Conservation (phyloP, 371 early-diverging fungal species). For the Encephalitozoon intestinalis region DNA sequence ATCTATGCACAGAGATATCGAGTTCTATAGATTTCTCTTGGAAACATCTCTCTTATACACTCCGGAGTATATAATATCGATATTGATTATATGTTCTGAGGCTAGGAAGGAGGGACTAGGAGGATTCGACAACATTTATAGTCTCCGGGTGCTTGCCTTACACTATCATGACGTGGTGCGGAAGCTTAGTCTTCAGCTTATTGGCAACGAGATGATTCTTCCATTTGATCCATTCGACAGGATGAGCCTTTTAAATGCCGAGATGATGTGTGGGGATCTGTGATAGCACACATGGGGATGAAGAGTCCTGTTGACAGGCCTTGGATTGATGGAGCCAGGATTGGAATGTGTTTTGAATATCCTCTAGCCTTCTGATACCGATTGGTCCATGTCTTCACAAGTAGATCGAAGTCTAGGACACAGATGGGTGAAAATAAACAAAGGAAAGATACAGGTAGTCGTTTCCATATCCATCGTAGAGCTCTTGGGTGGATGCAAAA, state of each 20-base stretch:
- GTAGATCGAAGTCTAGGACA: not conserved
- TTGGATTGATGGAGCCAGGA: not conserved
- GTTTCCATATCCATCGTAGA: not conserved
- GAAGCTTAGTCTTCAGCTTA: not conserved
- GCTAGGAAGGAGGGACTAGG: not conserved
- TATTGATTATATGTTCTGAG: constrained; percentile 21
- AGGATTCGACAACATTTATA: constrained; percentile 5
- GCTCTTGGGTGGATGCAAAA: not conserved
- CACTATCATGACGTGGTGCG: constrained; percentile 24
- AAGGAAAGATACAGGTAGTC: not conserved
- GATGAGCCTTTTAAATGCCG: not conserved
- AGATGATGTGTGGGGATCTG: not conserved
- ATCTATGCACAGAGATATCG: not conserved
- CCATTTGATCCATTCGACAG: constrained; percentile 38
- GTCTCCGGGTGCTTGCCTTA: not conserved
- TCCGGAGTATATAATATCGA: constrained; percentile 8
- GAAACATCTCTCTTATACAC: constrained; percentile 4
- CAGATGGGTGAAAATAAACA: not conserved
- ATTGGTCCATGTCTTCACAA: not conserved
- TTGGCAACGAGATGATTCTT: not conserved
- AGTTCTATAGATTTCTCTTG: not conserved
- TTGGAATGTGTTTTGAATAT: not conserved
- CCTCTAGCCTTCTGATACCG: not conserved
- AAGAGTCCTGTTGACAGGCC: not conserved
- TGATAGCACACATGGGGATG: not conserved